These are phyloP conservation scores for Bipolaris victoriae DNA, from an alignment of 2,329 filamentous ascomycete species.

Conservation along the genomic window DNA sequence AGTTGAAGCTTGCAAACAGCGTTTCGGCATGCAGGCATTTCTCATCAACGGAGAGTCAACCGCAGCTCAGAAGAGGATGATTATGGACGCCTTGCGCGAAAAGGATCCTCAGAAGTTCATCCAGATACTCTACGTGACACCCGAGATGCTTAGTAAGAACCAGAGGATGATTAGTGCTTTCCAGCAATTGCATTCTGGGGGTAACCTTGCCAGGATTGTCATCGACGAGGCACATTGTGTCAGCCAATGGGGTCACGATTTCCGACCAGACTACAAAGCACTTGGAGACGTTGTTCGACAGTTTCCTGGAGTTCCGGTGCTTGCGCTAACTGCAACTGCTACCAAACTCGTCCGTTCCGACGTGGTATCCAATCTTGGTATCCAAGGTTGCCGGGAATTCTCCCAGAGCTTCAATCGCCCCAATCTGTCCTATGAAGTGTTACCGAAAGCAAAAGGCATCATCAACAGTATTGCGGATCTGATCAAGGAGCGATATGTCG, in stretches of 20 bases:
- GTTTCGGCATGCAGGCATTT: slow-evolving; percentile 77
- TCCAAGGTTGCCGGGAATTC: slow-evolving; percentile 78
- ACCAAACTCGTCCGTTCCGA: slow-evolving; percentile 92
- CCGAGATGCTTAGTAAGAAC: slow-evolving; percentile 94
- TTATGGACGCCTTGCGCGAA: slow-evolving; percentile 69
- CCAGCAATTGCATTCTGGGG: slow-evolving; percentile 68
- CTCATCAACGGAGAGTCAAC: slow-evolving; percentile 80
- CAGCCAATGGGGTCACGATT: slow-evolving; percentile 99
- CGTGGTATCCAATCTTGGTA: slow-evolving; percentile 88
- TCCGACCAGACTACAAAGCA: slow-evolving; percentile 92
- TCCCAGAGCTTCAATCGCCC: slow-evolving; percentile 96
- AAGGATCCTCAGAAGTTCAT: slow-evolving; percentile 74
- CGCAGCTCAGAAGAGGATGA: slow-evolving; percentile 65
- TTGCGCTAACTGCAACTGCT: slow-evolving; percentile 94
- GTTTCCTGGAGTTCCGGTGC: slow-evolving; percentile 82
- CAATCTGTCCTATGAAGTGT: slow-evolving; percentile 88
- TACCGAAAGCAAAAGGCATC: slow-evolving; percentile 68
- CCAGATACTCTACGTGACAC: slow-evolving; percentile 91
- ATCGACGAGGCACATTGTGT: slow-evolving; percentile 99
- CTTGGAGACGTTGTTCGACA: slow-evolving; percentile 74
- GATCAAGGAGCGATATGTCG: slow-evolving; percentile 72
- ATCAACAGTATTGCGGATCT: slow-evolving; percentile 64
- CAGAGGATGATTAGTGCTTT: slow-evolving; percentile 69
- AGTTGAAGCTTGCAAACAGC: slow-evolving; percentile 73
- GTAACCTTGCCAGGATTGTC: slow-evolving; percentile 84